phyloP scores from a whole-genome alignment of 2,329 filamentous ascomycete genomes.

The Diplodia corticola region DNA sequence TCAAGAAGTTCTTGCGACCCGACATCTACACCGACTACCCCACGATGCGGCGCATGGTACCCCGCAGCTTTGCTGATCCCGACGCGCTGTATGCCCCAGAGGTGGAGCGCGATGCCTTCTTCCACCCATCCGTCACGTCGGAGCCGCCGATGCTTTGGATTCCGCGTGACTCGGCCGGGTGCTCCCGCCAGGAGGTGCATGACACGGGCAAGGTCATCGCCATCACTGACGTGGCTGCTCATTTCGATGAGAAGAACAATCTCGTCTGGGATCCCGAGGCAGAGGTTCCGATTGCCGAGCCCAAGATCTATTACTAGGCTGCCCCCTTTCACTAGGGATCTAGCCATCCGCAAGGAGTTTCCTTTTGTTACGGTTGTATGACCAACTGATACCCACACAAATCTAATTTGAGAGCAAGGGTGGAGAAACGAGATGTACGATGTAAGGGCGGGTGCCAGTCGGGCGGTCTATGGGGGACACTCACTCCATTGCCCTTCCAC shows the following conservation, averaged over 20 bases:
- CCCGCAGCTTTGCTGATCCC: constrained; percentile 27
- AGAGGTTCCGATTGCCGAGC: constrained; percentile 20
- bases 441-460: neutral
- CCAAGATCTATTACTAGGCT: constrained; percentile 21
- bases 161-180: constrained; percentile 46
- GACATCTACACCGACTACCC: constrained; percentile 25
- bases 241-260: constrained; percentile 49
- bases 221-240: constrained; percentile 48
- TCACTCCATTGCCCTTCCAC: neutral
- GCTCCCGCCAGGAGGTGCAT: constrained; percentile 46
- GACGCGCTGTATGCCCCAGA: constrained; percentile 26
- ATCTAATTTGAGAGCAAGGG: neutral
- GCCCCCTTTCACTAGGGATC: neutral
- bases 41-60: constrained; percentile 27
- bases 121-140: constrained; percentile 46
- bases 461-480: neutral
- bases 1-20: constrained; percentile 22
- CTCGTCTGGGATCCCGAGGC: constrained; percentile 31
- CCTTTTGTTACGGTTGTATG: neutral
- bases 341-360: neutral
- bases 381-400: constrained; percentile 3
- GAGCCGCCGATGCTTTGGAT: constrained; percentile 50
- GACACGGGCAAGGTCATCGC: constrained; percentile 37
- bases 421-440: neutral
- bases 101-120: constrained; percentile 45